Conservation (phyloP, 2,329 filamentous ascomycete genomes). For the Xylariomycetidae sp. region DNA sequence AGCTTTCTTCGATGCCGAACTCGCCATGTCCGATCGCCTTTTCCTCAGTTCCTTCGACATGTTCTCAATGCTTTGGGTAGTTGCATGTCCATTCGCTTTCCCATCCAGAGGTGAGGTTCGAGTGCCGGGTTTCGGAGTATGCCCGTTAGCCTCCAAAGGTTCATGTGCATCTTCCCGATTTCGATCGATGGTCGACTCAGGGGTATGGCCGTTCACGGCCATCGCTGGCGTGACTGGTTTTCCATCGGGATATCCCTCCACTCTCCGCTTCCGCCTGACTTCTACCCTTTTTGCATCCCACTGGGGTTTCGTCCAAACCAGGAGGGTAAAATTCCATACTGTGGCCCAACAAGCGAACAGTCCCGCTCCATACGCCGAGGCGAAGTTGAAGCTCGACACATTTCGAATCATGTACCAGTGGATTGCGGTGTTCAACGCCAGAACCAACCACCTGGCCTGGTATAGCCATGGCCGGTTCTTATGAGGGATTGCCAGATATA, state of each 20-base stretch:
- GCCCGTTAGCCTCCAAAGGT: not conserved
- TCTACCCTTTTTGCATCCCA: conserved; percentile 48
- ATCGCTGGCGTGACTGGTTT: not conserved
- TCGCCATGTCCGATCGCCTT: too few species aligned
- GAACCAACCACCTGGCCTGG: conserved; percentile 42
- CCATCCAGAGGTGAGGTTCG: too few species aligned
- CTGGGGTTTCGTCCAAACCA: conserved; percentile 51
- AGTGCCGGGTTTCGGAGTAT: too few species aligned
- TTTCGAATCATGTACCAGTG: conserved; percentile 35
- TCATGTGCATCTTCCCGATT: not conserved
- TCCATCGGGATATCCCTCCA: not conserved
- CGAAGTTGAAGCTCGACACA: conserved; percentile 46
- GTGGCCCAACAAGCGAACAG: conserved; percentile 45
- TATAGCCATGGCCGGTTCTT: conserved; percentile 44
- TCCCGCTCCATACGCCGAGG: conserved; percentile 43
- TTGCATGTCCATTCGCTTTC: too few species aligned
- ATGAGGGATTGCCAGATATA: conserved; percentile 54
- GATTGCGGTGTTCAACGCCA: conserved; percentile 36
- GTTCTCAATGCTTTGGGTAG: too few species aligned
- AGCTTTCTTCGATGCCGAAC: too few species aligned
- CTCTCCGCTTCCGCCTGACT: conserved; percentile 21
- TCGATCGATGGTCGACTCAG: not conserved
- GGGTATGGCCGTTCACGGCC: not conserved
- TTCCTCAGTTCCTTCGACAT: too few species aligned
- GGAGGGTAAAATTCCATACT: conserved; percentile 40